Percentiles rank a stretch among this genome's conserved stretches.
Evolutionary conservation across 2,329 filamentous ascomycete species (phyloP).

Genomic region (Lachnellula hyalina): DNA sequence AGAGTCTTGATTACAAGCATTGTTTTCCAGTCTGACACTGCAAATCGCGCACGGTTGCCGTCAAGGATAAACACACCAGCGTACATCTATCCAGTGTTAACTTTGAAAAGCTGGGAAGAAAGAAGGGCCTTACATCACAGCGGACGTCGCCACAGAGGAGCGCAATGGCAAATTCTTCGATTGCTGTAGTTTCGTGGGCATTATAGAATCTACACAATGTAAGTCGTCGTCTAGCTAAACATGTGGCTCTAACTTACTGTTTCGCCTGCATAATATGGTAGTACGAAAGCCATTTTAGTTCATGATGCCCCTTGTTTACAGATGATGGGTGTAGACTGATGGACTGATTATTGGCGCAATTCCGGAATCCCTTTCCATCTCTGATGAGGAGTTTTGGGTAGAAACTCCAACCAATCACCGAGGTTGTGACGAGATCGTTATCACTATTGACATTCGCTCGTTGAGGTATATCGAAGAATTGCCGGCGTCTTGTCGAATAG

Average conservation of each 20-base stretch:
- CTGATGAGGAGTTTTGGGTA: constrained; percentile 87
- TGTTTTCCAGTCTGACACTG: constrained; percentile 81
- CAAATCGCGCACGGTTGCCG: constrained; percentile 79
- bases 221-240: constrained; percentile 7
- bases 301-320: constrained; percentile 69
- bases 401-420: constrained; percentile 89
- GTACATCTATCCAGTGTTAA: constrained; percentile 57
- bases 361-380: constrained; percentile 83
- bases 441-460: constrained; percentile 70
- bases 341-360: constrained; percentile 86
- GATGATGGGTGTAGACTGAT: constrained; percentile 84
- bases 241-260: constrained; percentile 44
- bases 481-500: constrained; percentile 57
- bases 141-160: constrained; percentile 85
- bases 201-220: constrained; percentile 62
- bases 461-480: constrained; percentile 77
- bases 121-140: constrained; percentile 58
- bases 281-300: constrained; percentile 81
- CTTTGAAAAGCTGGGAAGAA: background rate
- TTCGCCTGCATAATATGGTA: constrained; percentile 97
- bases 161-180: constrained; percentile 76
- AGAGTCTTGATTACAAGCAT: constrained; percentile 85
- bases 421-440: constrained; percentile 72
- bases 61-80: constrained; percentile 83
- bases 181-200: constrained; percentile 80